Conservation (phyloP, 805 yeast genomes). For the Torulaspora maleeae region DNA sequence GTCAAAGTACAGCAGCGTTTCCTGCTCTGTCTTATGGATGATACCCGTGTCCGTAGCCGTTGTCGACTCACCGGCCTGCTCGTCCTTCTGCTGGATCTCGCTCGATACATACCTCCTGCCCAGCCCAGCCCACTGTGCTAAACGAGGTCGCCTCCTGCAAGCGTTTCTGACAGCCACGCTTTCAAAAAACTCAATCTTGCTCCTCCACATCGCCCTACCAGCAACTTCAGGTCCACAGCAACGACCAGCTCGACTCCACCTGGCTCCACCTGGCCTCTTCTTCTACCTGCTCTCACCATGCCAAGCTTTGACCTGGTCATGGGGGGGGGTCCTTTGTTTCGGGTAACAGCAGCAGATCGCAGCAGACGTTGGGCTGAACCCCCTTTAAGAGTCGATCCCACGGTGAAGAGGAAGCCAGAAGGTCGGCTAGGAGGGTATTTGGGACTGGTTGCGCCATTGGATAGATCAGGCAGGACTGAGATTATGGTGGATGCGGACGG, state of each 20-base stretch:
- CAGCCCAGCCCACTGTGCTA: neutral
- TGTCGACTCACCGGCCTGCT: constrained; percentile 51
- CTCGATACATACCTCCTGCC: constrained; percentile 34
- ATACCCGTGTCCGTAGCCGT: constrained; percentile 56
- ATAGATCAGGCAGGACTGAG: neutral
- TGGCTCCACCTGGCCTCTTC: too few relatives aligned
- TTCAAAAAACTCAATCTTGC: neutral
- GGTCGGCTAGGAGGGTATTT: neutral
- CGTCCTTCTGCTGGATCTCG: constrained; percentile 41
- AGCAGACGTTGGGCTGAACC: neutral
- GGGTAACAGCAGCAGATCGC: neutral
- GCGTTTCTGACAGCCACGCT: neutral
- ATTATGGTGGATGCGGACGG: constrained; percentile 9
- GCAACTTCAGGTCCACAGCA: neutral
- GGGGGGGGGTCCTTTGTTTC: too few relatives aligned
- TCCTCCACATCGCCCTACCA: constrained; percentile 1
- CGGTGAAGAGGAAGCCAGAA: neutral
- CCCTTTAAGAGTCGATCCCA: neutral
- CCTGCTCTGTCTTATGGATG: constrained; percentile 45
- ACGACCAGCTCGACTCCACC: neutral
- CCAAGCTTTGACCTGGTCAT: too few relatives aligned
- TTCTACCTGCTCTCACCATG: too few relatives aligned
- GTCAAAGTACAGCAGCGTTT: constrained; percentile 53
- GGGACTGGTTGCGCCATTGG: neutral
- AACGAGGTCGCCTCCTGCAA: neutral